Percentiles rank a stretch among this genome's conserved stretches.
Evolutionary conservation across 2,329 filamentous ascomycete genomes (phyloP).

Genomic region (Colletotrichum aenigma): DNA sequence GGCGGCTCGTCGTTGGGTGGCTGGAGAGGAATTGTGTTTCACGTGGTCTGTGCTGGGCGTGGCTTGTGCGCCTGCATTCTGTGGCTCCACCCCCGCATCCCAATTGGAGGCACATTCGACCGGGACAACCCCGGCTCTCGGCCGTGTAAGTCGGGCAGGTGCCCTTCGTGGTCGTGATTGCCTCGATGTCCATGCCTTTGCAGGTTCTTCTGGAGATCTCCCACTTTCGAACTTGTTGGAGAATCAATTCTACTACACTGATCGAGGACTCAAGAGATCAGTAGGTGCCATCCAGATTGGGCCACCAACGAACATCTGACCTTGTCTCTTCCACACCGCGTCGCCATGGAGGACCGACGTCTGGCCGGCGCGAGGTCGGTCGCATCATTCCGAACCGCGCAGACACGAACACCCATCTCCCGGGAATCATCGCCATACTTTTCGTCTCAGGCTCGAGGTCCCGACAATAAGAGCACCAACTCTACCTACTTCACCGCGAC

Average conservation of each 20-base stretch:
- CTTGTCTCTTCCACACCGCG: background rate
- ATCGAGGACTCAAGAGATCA: background rate
- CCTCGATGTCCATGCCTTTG: background rate
- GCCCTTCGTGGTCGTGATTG: background rate
- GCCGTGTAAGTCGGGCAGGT: conserved; percentile 16
- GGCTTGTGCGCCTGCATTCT: background rate
- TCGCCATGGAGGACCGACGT: background rate
- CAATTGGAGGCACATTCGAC: background rate
- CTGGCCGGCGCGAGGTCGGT: background rate
- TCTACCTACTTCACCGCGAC: background rate
- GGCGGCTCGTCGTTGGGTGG: conserved; percentile 6
- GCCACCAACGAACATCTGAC: background rate
- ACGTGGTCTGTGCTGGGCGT: background rate
- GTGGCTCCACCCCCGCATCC: background rate
- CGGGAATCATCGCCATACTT: background rate
- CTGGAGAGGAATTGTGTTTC: background rate
- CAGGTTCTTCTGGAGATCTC: background rate
- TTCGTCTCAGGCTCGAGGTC: background rate
- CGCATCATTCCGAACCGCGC: background rate
- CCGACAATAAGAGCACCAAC: background rate
- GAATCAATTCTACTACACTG: background rate
- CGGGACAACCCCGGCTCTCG: background rate
- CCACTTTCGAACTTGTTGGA: background rate
- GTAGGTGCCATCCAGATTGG: background rate
- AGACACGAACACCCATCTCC: background rate